Conservation (phyloP, 768 basidiomycete species). For the Lactarius tabidus region DNA sequence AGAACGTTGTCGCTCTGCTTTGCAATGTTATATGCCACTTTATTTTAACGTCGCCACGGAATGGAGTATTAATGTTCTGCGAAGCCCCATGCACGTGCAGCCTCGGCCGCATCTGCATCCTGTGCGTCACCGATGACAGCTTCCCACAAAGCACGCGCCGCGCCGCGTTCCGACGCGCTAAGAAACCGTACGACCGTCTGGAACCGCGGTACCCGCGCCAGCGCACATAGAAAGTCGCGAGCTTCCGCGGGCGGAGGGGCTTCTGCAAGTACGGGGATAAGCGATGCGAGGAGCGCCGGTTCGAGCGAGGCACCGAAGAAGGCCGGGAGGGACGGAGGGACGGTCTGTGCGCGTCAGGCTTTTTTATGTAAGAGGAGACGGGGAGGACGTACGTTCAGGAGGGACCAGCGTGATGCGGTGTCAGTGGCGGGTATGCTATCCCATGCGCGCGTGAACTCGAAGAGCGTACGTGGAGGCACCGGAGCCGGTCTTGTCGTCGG, state of each 20-base stretch:
- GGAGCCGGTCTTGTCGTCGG: conserved; percentile 12
- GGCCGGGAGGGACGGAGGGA: conserved; percentile 53
- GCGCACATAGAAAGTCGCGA: conserved; percentile 47
- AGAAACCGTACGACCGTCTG: conserved; percentile 61
- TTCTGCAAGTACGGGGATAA: conserved; percentile 49
- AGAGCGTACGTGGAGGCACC: conserved; percentile 41
- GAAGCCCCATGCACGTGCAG: conserved; percentile 16
- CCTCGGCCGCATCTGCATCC: not conserved
- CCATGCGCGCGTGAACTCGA: conserved; percentile 65
- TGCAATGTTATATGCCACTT: not conserved
- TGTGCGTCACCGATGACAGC: not conserved
- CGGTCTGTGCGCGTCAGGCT: conserved; percentile 37
- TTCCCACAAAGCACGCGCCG: conserved; percentile 40
- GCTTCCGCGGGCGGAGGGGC: conserved; percentile 32
- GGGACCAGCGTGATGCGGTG: conserved; percentile 48
- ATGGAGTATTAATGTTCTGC: too few relatives aligned
- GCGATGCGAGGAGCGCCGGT: conserved; percentile 52
- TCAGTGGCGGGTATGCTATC: conserved; percentile 34
- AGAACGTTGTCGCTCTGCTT: not conserved
- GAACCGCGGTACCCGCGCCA: conserved; percentile 58
- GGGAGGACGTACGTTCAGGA: conserved; percentile 54
- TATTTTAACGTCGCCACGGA: too few relatives aligned
- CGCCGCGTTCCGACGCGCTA: conserved; percentile 48
- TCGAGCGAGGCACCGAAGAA: conserved; percentile 72
- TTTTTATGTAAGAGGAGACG: not conserved